A percentile compares a stretch with the other conserved stretches of the same genome.
phyloP scores from a whole-genome alignment of 345 rosid species.

The Euphorbia pulcherrima region DNA sequence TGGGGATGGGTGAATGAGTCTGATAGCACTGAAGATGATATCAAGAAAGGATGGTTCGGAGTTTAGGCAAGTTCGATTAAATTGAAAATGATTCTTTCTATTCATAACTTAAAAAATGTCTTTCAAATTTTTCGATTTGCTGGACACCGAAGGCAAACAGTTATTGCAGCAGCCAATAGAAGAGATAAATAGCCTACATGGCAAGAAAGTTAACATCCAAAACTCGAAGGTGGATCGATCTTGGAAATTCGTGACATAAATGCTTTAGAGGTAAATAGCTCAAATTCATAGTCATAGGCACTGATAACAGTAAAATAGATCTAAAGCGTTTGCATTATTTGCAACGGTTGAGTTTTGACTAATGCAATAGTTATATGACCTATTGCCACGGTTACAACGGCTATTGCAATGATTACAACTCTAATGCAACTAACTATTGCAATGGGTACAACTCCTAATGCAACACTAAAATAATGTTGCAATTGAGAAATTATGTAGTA shows the following conservation, averaged over 20 bases:
- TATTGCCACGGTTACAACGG: too few relatives aligned
- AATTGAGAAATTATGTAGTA: too few relatives aligned
- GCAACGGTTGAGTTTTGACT: too few relatives aligned
- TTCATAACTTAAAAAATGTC: neutral
- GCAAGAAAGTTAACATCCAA: conserved; percentile 27
- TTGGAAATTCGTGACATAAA: conserved; percentile 49
- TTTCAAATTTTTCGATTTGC: conserved; percentile 26
- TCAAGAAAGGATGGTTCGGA: conserved; percentile 67
- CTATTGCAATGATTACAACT: too few relatives aligned
- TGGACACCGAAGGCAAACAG: conserved; percentile 49
- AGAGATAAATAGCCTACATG: conserved; percentile 43
- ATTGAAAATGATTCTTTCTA: neutral
- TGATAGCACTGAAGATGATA: conserved; percentile 45
- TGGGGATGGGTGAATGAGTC: conserved; percentile 62
- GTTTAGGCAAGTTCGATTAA: conserved; percentile 42
- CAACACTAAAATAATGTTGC: too few relatives aligned
- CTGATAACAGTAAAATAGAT: too few relatives aligned
- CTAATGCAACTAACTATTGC: too few relatives aligned
- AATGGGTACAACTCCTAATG: too few relatives aligned
- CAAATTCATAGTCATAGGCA: too few relatives aligned
- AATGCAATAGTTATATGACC: too few relatives aligned
- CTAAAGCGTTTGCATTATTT: too few relatives aligned
- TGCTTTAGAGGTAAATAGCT: conserved; percentile 22
- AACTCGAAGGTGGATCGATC: conserved; percentile 28
- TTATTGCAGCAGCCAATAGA: conserved; percentile 65